Evolutionary conservation across 805 yeast species (phyloP).

Genomic region (Candida germanica): DNA sequence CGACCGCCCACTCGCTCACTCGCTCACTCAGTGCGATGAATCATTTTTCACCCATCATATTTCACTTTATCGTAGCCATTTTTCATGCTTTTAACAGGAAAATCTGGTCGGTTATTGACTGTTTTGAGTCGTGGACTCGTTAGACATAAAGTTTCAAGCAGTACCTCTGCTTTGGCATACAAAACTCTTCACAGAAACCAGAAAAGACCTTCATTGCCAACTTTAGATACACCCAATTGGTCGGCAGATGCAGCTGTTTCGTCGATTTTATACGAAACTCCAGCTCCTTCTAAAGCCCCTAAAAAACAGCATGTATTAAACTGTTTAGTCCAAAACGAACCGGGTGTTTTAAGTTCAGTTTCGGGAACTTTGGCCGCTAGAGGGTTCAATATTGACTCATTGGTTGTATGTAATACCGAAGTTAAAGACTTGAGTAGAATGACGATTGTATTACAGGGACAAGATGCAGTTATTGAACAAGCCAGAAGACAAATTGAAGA

Average conservation of each 20-base stretch:
- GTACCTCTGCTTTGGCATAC: slow-evolving; percentile 93
- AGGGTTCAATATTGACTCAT: slow-evolving; percentile 96
- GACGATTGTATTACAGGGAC: slow-evolving; percentile 94
- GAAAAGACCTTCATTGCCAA: slow-evolving; percentile 86
- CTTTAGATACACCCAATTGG: slow-evolving; percentile 91
- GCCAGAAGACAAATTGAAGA: slow-evolving; percentile 98
- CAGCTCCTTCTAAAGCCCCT: slow-evolving; percentile 61
- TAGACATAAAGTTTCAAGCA: slow-evolving; percentile 42
- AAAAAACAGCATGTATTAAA: slow-evolving; percentile 85
- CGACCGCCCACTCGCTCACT: neutral
- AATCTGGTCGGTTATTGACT: too few relatives aligned
- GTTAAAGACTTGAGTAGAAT: slow-evolving; percentile 92
- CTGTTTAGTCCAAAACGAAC: slow-evolving; percentile 97
- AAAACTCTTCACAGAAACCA: slow-evolving; percentile 86
- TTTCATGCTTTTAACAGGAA: too few relatives aligned
- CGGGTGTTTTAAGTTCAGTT: slow-evolving; percentile 91
- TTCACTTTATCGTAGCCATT: too few relatives aligned
- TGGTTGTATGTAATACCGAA: slow-evolving; percentile 95
- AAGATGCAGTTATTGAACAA: slow-evolving; percentile 95
- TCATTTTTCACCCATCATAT: too few relatives aligned
- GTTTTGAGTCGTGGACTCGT: neutral
- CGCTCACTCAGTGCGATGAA: too few relatives aligned
- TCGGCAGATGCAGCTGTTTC: slow-evolving; percentile 96
- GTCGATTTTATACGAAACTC: slow-evolving; percentile 88
- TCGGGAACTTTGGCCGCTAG: slow-evolving; percentile 96